Percentiles rank a stretch among this genome's conserved stretches.
phyloP scores from a whole-genome alignment of 2,329 filamentous ascomycete species.

The Fusarium mundagurra region DNA sequence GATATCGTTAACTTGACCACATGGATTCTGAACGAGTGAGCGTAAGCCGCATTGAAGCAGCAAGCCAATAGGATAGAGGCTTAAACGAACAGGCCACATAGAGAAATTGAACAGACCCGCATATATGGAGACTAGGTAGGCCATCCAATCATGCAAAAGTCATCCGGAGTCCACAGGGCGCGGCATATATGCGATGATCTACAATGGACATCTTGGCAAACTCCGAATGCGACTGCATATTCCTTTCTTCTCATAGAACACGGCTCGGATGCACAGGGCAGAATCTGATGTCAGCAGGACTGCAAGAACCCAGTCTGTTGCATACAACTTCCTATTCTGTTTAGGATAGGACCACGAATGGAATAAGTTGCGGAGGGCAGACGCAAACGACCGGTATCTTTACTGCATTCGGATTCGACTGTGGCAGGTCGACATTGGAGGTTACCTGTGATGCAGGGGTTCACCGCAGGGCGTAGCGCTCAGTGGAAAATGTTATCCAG shows the following conservation, averaged over 20 bases:
- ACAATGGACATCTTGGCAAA: background rate
- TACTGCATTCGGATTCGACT: fast-evolving
- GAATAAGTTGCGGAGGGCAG: background rate
- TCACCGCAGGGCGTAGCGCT: background rate
- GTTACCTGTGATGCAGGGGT: background rate
- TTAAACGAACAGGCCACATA: background rate
- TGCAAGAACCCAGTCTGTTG: background rate
- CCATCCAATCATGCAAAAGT: background rate
- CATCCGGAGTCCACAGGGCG: background rate
- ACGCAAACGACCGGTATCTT: fast-evolving
- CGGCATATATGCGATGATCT: background rate
- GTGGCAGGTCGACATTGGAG: background rate
- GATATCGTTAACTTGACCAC: background rate
- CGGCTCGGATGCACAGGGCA: no score
- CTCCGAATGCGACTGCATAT: background rate
- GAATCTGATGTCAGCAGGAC: background rate
- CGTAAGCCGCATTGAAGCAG: background rate
- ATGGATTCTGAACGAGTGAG: background rate
- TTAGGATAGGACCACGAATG: fast-evolving
- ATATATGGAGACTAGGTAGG: background rate
- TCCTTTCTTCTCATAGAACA: fast-evolving
- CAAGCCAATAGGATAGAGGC: background rate
- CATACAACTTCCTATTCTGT: no score
- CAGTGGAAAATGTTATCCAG: background rate
- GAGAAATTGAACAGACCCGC: background rate